Evolutionary conservation across 352 stramenopile species (phyloP).

Genomic region (Pythium brachiatum): DNA sequence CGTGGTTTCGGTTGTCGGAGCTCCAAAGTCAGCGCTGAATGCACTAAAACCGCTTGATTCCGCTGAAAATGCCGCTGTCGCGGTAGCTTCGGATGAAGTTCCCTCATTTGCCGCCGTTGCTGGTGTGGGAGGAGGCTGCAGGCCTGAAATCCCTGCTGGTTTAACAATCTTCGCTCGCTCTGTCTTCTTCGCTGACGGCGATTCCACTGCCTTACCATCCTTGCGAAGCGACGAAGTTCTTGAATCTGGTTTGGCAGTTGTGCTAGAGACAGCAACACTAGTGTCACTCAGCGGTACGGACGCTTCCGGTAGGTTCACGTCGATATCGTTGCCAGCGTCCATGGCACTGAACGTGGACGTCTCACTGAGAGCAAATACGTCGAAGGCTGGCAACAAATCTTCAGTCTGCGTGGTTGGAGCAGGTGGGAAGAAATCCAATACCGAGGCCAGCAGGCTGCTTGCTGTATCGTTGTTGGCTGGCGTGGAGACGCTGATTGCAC

Average conservation of each 20-base stretch:
- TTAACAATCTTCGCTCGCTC: not conserved
- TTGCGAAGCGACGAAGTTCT: conserved; percentile 9
- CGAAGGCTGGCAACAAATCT: conserved; percentile 16
- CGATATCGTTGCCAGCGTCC: conserved; percentile 31
- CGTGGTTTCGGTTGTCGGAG: not conserved
- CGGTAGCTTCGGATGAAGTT: not conserved
- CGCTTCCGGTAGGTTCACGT: conserved; percentile 22
- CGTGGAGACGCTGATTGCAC: not conserved
- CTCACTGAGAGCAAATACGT: conserved; percentile 27
- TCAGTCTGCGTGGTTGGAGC: not conserved
- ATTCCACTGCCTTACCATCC: conserved; percentile 1
- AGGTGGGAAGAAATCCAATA: conserved; percentile 22
- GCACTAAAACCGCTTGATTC: not conserved
- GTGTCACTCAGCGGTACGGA: not conserved
- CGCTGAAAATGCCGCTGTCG: not conserved
- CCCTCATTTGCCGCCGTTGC: not conserved
- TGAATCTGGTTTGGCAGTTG: not conserved
- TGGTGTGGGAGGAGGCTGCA: conserved; percentile 3
- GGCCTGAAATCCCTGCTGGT: not conserved
- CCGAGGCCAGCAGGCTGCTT: conserved; percentile 17
- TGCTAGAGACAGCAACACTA: not conserved
- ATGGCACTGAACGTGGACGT: conserved; percentile 28
- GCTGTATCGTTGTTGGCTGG: not conserved
- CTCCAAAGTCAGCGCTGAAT: conserved; percentile 9
- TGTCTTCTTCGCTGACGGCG: conserved; percentile 7